These are phyloP conservation scores for Cladosporium sp. DNA, from an alignment of 2,329 filamentous ascomycete genomes.

Conservation along the genomic window DNA sequence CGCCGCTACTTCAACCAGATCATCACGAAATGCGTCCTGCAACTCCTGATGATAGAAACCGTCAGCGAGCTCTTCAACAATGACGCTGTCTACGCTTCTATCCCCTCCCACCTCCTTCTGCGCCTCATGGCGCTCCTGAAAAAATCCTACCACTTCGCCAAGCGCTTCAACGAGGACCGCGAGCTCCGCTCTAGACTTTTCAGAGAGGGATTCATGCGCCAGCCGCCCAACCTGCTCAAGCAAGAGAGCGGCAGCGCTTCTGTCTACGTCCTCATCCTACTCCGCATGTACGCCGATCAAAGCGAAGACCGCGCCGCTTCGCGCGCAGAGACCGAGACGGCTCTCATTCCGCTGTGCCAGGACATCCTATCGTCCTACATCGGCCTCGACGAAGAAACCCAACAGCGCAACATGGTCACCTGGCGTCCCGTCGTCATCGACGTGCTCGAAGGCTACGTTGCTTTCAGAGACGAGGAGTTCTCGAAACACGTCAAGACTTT, in stretches of 20 bases:
- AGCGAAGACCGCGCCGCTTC: conserved; percentile 75
- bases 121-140: conserved; percentile 92
- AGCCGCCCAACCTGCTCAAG: conserved; percentile 94
- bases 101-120: conserved; percentile 83
- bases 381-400: conserved; percentile 85
- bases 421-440: conserved; percentile 97
- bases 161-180: conserved; percentile 96
- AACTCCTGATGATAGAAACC: conserved; percentile 98
- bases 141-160: conserved; percentile 93
- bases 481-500: conserved; percentile 74
- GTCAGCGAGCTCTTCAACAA: conserved; percentile 98
- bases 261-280: conserved; percentile 92
- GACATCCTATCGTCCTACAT: conserved; percentile 89
- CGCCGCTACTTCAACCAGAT: conserved; percentile 98
- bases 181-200: conserved; percentile 90
- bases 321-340: conserved; percentile 79
- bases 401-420: conserved; percentile 93
- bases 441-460: conserved; percentile 86
- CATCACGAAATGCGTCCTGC: conserved; percentile 95
- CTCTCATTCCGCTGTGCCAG: conserved; percentile 87
- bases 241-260: conserved; percentile 90
- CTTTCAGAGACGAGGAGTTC: conserved; percentile 77
- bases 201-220: conserved; percentile 99
- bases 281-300: conserved; percentile 94
- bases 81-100: conserved; percentile 87